Evolutionary conservation across 208 protist species (phyloP), one percentile per base, ranked within the genome.

Genomic region (Leishmania turanica): DNA sequence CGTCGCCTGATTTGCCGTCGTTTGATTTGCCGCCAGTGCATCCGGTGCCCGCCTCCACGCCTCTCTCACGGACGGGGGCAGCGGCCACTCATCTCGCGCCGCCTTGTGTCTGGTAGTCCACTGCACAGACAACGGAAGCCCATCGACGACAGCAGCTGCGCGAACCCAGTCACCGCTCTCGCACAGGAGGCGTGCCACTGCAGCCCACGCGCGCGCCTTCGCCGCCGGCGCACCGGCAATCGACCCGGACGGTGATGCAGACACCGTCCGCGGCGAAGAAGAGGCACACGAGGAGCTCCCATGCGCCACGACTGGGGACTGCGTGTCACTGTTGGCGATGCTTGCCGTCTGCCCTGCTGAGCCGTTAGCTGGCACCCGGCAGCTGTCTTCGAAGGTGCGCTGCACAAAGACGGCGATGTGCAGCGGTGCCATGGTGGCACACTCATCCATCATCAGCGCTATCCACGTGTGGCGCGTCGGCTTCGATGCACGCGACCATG

Each of bases 391-490:
- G 5, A 85, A 81, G 64, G 71, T 69, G 69, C 21, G 9, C 6
- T 74, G 71, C 45, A 85, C 81, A 15, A 85, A 78, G 49, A 60
- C 6, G 19, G 81, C 31, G 37, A 85, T 81, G 49, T 45, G 6
- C 53, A 40, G 9, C 24, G 60, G 76, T 19, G 73, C 62, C 82
- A 86, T 86, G 11, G 34, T 42, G 31, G 42, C 54, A 65, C 82
- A 86, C 66, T 86, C 82, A 27, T 86, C 82, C 56, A 82, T 65
- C 82, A 86, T 86, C 8, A 86, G 65, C 73, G 68, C 56, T 74
- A 82, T 86, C 82, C 82, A 86, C 53, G 82, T 79, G 56, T 86
- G 82, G 27, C 77, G 78, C 40, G 73, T 47, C 34, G 47, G 77
- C 74, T 51, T n/a, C 53, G 82, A 56, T 21, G 74, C 78, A 21